Evolutionary conservation across 176 grass and related monocot genomes (phyloP).

Genomic region (Ananas comosus): DNA sequence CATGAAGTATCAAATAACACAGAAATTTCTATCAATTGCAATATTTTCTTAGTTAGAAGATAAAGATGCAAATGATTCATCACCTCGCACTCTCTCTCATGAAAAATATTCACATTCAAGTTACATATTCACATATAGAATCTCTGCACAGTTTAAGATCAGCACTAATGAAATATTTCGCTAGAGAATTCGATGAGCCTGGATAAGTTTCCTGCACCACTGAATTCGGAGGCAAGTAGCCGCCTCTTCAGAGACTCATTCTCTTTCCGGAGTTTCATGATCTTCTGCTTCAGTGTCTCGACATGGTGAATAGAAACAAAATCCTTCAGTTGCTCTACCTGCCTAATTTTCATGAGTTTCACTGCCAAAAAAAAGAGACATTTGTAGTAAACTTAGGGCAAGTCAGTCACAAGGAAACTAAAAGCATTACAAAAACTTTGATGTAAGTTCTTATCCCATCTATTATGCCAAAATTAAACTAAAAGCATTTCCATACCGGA

Average conservation of each 20-base stretch:
- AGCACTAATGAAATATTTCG: background rate
- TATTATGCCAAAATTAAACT: too few species aligned
- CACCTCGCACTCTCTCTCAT: too few species aligned
- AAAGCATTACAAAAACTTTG: too few species aligned
- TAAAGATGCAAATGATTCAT: too few species aligned
- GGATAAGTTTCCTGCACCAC: slow-evolving; percentile 19
- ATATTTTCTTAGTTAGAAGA: too few species aligned
- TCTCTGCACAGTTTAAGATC: background rate
- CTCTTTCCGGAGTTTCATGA: slow-evolving; percentile 85
- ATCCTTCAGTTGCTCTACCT: slow-evolving; percentile 70
- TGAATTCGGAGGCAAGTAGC: slow-evolving; percentile 35
- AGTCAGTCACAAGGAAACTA: background rate
- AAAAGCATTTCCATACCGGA: too few species aligned
- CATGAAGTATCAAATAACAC: too few species aligned
- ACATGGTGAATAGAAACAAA: slow-evolving; percentile 55
- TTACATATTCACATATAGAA: background rate
- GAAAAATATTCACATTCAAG: too few species aligned
- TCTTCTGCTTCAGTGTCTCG: slow-evolving; percentile 80
- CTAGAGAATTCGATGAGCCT: background rate
- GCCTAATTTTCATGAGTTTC: slow-evolving; percentile 47
- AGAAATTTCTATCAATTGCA: too few species aligned
- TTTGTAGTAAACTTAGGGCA: background rate
- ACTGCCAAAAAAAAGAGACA: slow-evolving; percentile 29
- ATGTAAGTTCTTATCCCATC: too few species aligned
- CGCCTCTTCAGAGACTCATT: slow-evolving; percentile 81